These are phyloP conservation scores for Diphasiastrum complanatum DNA, from an alignment of 83 land plant species.

Conservation along the genomic window DNA sequence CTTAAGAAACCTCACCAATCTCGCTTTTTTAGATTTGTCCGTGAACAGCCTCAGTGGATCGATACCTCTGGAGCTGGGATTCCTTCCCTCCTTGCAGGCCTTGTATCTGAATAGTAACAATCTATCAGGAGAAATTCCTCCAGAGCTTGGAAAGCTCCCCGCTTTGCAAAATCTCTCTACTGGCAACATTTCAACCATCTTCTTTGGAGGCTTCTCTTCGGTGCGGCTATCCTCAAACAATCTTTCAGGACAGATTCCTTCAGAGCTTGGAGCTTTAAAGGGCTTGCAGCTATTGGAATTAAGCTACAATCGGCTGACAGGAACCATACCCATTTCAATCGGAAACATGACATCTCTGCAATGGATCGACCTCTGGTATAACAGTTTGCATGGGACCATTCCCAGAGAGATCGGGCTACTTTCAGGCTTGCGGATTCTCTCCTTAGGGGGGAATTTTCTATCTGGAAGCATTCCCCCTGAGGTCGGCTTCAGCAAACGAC, in stretches of 20 bases:
- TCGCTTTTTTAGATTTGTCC: too few relatives aligned
- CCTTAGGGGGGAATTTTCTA: neutral
- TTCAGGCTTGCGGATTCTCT: neutral
- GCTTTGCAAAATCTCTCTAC: too few relatives aligned
- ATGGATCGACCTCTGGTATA: neutral
- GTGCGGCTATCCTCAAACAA: too few relatives aligned
- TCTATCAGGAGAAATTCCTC: too few relatives aligned
- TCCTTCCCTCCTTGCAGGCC: constrained; percentile 15
- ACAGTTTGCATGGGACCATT: constrained; percentile 9
- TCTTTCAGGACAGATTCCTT: constrained; percentile 36
- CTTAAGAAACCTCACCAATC: too few relatives aligned
- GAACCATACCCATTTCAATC: constrained; percentile 25
- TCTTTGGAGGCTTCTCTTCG: too few relatives aligned
- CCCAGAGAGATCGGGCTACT: constrained; percentile 1
- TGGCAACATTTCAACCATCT: too few relatives aligned
- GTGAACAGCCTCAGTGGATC: too few relatives aligned
- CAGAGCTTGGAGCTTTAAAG: constrained; percentile 16
- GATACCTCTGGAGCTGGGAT: constrained; percentile 14
- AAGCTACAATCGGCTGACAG: constrained; percentile 21
- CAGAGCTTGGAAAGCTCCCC: too few relatives aligned
- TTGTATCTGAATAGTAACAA: constrained; percentile 15
- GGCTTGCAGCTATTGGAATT: constrained; percentile 11
- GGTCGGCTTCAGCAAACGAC: too few relatives aligned
- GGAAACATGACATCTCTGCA: constrained; percentile 7
- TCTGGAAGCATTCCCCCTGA: constrained; percentile 4